Evolutionary conservation across 495 filamentous ascomycete species (phyloP), one percentile per base, ranked within the genome.

Genomic region (Xylaria sp.): DNA sequence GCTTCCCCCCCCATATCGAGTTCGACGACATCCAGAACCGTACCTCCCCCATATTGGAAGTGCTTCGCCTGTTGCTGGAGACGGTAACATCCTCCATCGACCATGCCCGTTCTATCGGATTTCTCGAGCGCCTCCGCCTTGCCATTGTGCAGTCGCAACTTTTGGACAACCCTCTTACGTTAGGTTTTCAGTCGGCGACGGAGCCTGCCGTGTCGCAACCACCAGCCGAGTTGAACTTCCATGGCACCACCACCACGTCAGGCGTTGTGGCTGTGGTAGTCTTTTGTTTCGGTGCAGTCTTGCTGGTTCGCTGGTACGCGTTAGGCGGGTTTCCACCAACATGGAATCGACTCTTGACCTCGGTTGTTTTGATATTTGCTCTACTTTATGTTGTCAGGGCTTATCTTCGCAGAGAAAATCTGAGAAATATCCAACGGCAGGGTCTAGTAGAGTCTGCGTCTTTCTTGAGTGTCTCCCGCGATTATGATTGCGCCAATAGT

Each of bases 51-150:
- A 52, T 75, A 21, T 19, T 79, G 52, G 73, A 75, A 40, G 62
- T 75, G 40, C 17, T 79, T 24, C 75, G 72, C 67, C 53, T 79
- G 15, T 67, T 74, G 40, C 61, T 89, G 80, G 82, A 81, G 74
- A 87, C 87, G 14, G 86, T 93, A 53, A 95, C 93, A 73, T 91
- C 93, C 52, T 89, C 91, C 65, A 87, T 98, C 71, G 91, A 93
- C 46, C 87, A 91, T 73, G 90, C 89, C 68, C 94, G 97, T 72
- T 97, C 96, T 76, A 86, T 91, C 71, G 88, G 89, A 55, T 99
- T 99, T 75, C 86, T 99, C 59, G 96, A 99, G 84, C 92, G 95
- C 74, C 98, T 98, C 68, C 92, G 96, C 31, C 98, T 98, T 78
- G 91, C 94, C 41, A 95, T 99, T 71, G 91, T 98, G 62, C 94